phyloP scores from a whole-genome alignment of 768 basidiomycete genomes.

The Lentinula sp. region DNA sequence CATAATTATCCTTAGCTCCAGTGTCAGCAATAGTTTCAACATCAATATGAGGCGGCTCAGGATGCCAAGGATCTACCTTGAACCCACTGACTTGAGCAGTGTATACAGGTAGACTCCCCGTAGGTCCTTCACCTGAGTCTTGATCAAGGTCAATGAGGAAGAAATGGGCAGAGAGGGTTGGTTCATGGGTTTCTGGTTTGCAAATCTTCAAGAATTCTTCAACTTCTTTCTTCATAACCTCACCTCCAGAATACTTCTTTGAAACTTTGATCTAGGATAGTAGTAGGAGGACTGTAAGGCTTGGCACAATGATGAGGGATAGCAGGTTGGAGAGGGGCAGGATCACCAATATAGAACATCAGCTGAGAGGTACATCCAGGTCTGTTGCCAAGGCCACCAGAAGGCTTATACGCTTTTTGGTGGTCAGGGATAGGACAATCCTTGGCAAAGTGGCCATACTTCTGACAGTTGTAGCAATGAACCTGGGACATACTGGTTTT shows the following conservation, averaged over 20 bases:
- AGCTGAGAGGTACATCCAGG: neutral
- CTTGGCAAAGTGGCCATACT: slow-evolving; percentile 7
- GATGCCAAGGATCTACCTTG: neutral
- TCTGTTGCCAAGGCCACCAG: no score
- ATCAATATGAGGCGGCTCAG: no score
- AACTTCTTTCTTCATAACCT: no score
- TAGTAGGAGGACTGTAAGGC: no score
- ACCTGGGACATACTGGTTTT: neutral
- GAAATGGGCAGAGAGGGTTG: neutral
- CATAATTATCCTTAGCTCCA: slow-evolving; percentile 8
- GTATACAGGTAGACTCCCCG: slow-evolving; percentile 6
- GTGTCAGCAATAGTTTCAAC: slow-evolving; percentile 11
- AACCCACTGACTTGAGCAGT: neutral
- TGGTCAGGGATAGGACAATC: slow-evolving; percentile 4
- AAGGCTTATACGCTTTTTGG: no score
- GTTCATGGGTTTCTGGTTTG: neutral
- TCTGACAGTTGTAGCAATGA: slow-evolving; percentile 10
- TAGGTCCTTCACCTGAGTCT: no score
- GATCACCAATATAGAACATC: slow-evolving; percentile 1
- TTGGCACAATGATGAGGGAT: no score
- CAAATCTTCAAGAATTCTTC: no score
- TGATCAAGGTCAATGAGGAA: no score
- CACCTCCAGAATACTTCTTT: no score
- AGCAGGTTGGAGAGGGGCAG: neutral
- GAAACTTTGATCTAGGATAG: no score